These are phyloP conservation scores for Jamesozyma rosinii DNA, from an alignment of 805 yeast species.

Conservation along the genomic window DNA sequence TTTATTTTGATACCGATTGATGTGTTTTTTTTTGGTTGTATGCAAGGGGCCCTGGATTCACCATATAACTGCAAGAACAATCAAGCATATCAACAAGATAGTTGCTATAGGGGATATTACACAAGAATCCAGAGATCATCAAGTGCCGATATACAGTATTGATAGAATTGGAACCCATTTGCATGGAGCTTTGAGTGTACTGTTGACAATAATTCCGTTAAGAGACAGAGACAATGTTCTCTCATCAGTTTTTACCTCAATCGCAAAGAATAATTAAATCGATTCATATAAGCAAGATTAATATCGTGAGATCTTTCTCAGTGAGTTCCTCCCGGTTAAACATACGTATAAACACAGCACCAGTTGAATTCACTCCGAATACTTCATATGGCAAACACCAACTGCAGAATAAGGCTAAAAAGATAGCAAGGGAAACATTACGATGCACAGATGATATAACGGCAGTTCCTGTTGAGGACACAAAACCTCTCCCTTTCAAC, in stretches of 20 bases:
- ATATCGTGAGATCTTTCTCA: neutral
- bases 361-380: constrained; percentile 34
- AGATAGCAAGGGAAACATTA: constrained; percentile 26
- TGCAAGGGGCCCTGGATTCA: too few relatives aligned
- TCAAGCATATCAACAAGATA: too few relatives aligned
- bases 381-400: constrained; percentile 7
- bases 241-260: neutral
- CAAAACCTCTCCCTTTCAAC: constrained; percentile 40
- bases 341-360: constrained; percentile 28
- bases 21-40: too few relatives aligned
- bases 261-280: neutral
- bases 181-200: neutral
- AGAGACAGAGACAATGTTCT: neutral
- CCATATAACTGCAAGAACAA: too few relatives aligned
- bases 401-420: constrained; percentile 10
- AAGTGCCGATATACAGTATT: neutral
- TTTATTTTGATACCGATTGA: too few relatives aligned
- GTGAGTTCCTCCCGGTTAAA: neutral
- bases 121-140: neutral
- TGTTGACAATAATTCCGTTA: neutral
- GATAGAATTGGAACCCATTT: neutral
- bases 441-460: constrained; percentile 30
- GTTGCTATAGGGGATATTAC: neutral
- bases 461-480: constrained; percentile 2
- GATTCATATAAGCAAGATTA: neutral